Conservation (phyloP, 208 protist genomes). For the Tritrichomonas musculus region DNA sequence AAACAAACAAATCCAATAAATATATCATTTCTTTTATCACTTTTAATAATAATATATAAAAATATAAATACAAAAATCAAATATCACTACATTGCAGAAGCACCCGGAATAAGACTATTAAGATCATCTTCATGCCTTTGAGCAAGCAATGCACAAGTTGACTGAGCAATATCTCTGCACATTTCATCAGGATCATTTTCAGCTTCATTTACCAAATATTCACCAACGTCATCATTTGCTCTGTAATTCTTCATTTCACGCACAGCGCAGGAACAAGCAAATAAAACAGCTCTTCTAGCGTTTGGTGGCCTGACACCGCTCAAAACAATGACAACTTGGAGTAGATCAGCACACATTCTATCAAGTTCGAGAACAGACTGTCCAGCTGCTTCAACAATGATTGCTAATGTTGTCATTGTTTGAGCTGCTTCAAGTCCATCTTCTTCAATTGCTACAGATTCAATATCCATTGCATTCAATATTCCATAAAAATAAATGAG, state of each 20-base stretch:
- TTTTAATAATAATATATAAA: no score
- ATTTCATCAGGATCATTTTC: conserved; percentile 32
- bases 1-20: no score
- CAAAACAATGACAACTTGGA: background rate
- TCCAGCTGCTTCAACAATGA: background rate
- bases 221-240: background rate
- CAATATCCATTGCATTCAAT: background rate
- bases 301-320: background rate
- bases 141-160: background rate
- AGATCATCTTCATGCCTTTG: conserved; percentile 25
- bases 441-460: background rate
- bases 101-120: background rate
- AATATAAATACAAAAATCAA: no score
- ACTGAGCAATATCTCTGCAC: background rate
- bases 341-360: background rate
- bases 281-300: background rate
- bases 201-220: background rate
- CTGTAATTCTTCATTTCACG: background rate
- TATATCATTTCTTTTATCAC: no score
- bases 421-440: conserved; percentile 19
- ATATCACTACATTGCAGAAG: no score
- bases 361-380: background rate
- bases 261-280: background rate
- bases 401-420: background rate
- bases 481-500: conserved; percentile 16